These are phyloP conservation scores for Wallacemonas sp. DNA, from an alignment of 208 protist genomes.

Conservation along the genomic window DNA sequence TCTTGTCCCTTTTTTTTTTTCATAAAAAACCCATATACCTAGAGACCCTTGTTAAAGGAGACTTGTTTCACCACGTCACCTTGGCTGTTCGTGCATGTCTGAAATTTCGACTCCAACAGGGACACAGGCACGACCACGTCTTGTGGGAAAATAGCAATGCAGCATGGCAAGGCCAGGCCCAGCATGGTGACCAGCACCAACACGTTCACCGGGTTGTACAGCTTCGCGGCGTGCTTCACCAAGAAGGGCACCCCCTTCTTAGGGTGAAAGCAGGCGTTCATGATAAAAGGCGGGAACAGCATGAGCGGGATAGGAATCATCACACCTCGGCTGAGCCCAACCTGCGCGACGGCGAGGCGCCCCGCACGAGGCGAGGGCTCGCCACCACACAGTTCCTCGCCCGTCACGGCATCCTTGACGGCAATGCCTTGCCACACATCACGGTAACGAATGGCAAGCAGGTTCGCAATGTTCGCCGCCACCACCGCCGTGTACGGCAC, in stretches of 20 bases:
- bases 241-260: slow-evolving; percentile 33
- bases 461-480: slow-evolving; percentile 75
- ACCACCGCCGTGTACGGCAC: slow-evolving; percentile 85
- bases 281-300: slow-evolving; percentile 67
- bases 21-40: too few relatives aligned
- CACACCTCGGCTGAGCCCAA: slow-evolving; percentile 56
- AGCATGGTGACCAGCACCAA: slow-evolving; percentile 41
- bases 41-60: slow-evolving; percentile 58
- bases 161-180: slow-evolving; percentile 48
- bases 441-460: slow-evolving; percentile 71
- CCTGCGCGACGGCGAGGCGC: slow-evolving; percentile 61
- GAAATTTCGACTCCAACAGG: slow-evolving; percentile 43
- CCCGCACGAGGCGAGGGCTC: slow-evolving; percentile 66
- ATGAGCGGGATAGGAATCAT: slow-evolving; percentile 71
- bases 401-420: slow-evolving; percentile 58
- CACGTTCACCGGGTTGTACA: slow-evolving; percentile 58
- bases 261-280: slow-evolving; percentile 49
- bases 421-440: slow-evolving; percentile 69
- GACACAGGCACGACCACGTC: slow-evolving; percentile 36
- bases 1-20: too few relatives aligned
- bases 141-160: slow-evolving; percentile 63
- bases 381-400: slow-evolving; percentile 40
- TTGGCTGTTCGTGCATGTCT: slow-evolving; percentile 27
- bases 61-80: slow-evolving; percentile 41
- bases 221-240: slow-evolving; percentile 24